Evolutionary conservation across 1,284 basidiomycete species (phyloP), one percentile per base, ranked within the genome.

Genomic region (Apiotrichum veenhuisii): DNA sequence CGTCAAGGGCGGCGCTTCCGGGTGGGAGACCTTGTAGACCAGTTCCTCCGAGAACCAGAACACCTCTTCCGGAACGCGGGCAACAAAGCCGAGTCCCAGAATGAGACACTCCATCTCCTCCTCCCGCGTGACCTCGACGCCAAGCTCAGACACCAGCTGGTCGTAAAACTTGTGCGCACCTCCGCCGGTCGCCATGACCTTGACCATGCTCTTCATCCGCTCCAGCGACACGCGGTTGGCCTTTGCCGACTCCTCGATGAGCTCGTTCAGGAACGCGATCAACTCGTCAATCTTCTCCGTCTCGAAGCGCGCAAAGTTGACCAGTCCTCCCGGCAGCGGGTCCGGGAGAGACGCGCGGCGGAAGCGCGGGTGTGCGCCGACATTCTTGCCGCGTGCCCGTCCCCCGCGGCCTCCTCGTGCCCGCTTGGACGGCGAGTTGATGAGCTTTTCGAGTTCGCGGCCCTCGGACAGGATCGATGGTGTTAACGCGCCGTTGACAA

Each of bases 81-180:
- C 69, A 76, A 98, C 90, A 78, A 99, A 99, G 76, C 93, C 91
- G 70, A 99, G 82, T 18, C 96, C 96, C 64, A 94, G 89, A 64
- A 98, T 98, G 68, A 98, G 79, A 71, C 95, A 98, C 78, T 91
- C 92, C 96, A 99, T 98, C 81, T 99, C 96, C 75, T 98, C 96
- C 77, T 98, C 95, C 55, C 87, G 80, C 59, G 82, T 80, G 42
- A 98, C 89, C 73, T 93, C 90, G 54, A 98, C 90, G 26, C 83
- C 87, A 5, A 98, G 80, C 61, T 85, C 85, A 23, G 79, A 78
- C 59, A 82, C 81, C 73, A 99, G 88, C 48, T 88, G 78, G 67
- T 92, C 89, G 75, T 94, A 87, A 79, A 94, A 98, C 70, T 85
- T 85, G 81, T 98, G 92, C 43, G 95, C 95, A 44, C 96, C 96